Percentiles rank a stretch among this genome's conserved stretches.
Conservation (phyloP, 352 stramenopile genomes). For the Globisporangium polare region DNA sequence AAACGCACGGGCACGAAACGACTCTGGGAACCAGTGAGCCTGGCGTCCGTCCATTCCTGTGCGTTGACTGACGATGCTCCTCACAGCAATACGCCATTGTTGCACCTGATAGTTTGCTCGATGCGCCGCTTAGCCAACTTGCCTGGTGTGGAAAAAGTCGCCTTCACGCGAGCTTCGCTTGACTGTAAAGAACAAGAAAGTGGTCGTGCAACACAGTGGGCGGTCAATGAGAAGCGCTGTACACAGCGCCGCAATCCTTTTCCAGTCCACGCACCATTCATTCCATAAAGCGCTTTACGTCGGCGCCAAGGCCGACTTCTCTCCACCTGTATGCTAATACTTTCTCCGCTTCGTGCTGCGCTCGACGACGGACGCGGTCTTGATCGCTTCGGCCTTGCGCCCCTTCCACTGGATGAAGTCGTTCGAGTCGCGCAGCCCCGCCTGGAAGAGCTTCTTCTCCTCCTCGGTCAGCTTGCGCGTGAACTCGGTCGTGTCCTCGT, state of each 20-base stretch:
- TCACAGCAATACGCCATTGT: background rate
- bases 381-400: slow-evolving; percentile 62
- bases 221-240: no score
- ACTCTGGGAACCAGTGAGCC: background rate
- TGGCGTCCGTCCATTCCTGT: background rate
- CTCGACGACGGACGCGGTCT: slow-evolving; percentile 48
- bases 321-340: slow-evolving; percentile 10
- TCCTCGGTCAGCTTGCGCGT: slow-evolving; percentile 28
- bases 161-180: no score
- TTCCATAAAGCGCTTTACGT: background rate
- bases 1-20: background rate
- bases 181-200: no score
- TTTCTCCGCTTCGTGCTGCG: slow-evolving; percentile 62
- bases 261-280: background rate
- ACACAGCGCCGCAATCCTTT: no score
- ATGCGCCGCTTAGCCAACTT: no score
- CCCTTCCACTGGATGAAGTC: slow-evolving; percentile 81
- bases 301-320: no score
- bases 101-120: no score
- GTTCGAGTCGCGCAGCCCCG: slow-evolving; percentile 55
- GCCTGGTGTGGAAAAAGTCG: no score
- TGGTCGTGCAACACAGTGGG: no score
- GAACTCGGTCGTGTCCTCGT: slow-evolving; percentile 85
- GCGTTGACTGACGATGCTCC: background rate
- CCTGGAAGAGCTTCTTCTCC: slow-evolving; percentile 50